Conservation (phyloP, 192 early-diverging fungal species). For the Backusella psychrophila region DNA sequence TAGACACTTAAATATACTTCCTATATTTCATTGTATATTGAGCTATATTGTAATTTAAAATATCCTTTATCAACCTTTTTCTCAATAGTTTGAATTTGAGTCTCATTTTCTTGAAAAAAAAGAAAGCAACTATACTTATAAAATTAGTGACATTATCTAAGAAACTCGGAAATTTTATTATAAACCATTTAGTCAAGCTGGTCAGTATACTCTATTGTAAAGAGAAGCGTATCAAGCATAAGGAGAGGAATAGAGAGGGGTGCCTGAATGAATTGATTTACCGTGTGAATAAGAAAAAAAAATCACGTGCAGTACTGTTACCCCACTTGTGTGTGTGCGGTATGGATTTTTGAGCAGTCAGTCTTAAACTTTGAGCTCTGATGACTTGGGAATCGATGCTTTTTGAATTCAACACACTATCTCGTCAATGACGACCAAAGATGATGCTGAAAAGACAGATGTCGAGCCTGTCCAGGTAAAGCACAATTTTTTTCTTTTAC, state of each 20-base stretch:
- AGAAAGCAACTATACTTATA: too few relatives aligned
- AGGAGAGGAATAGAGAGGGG: neutral
- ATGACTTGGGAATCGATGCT: neutral
- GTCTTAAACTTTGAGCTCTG: constrained; percentile 3
- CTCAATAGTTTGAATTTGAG: too few relatives aligned
- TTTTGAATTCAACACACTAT: constrained; percentile 13
- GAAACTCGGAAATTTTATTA: too few relatives aligned
- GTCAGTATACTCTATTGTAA: too few relatives aligned
- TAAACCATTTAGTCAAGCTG: too few relatives aligned
- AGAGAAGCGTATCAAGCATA: too few relatives aligned
- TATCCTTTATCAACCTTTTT: too few relatives aligned
- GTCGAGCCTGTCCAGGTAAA: constrained; percentile 22
- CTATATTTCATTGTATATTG: too few relatives aligned
- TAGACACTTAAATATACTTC: too few relatives aligned
- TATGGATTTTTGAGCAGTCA: neutral
- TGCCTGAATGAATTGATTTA: neutral
- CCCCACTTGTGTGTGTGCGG: neutral
- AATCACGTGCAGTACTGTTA: neutral
- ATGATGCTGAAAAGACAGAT: constrained; percentile 16
- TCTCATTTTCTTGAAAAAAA: too few relatives aligned
- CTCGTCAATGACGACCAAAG: constrained; percentile 21
- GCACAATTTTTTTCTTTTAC: neutral
- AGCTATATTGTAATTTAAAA: too few relatives aligned
- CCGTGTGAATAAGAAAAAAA: neutral
- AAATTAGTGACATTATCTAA: too few relatives aligned